Evolutionary conservation across 495 filamentous ascomycete species (phyloP).

Genomic region (Tuber magnatum): DNA sequence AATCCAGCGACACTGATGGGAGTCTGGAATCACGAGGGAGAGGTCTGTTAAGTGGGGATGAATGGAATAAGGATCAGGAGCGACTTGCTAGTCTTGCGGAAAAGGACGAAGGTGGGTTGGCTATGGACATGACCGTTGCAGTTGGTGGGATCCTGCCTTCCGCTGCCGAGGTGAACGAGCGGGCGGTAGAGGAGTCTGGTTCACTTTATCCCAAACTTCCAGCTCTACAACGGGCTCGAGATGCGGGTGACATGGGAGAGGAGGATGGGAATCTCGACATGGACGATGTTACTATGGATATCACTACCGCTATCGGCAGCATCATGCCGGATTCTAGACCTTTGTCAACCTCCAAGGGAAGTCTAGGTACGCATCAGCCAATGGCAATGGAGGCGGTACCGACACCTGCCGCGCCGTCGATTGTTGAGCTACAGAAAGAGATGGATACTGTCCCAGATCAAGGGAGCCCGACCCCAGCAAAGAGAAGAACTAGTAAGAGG

Average conservation of each 20-base stretch:
- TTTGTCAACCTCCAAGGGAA: background rate
- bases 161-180: slow-evolving; percentile 47
- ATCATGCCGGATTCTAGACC: slow-evolving; percentile 15
- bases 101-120: slow-evolving; percentile 44
- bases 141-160: slow-evolving; percentile 59
- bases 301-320: slow-evolving; percentile 30
- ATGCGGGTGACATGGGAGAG: slow-evolving; percentile 14
- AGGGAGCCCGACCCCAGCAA: slow-evolving; percentile 11
- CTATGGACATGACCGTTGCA: slow-evolving; percentile 58
- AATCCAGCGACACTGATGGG: slow-evolving; percentile 56
- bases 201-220: slow-evolving; percentile 20
- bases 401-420: slow-evolving; percentile 17
- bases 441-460: background rate
- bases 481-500: slow-evolving; percentile 21
- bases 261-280: slow-evolving; percentile 27
- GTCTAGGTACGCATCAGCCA: background rate
- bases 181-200: slow-evolving; percentile 54
- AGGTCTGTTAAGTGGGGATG: slow-evolving; percentile 37
- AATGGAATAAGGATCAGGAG: slow-evolving; percentile 63
- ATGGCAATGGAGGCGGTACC: slow-evolving; percentile 5
- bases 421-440: slow-evolving; percentile 7
- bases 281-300: slow-evolving; percentile 38
- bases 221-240: slow-evolving; percentile 27
- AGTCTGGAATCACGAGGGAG: slow-evolving; percentile 31
- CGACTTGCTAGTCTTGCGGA: slow-evolving; percentile 69